Evolutionary conservation across 2,329 filamentous ascomycete species (phyloP), one percentile per base, ranked within the genome.

Genomic region (Dothideomycetes sp.): DNA sequence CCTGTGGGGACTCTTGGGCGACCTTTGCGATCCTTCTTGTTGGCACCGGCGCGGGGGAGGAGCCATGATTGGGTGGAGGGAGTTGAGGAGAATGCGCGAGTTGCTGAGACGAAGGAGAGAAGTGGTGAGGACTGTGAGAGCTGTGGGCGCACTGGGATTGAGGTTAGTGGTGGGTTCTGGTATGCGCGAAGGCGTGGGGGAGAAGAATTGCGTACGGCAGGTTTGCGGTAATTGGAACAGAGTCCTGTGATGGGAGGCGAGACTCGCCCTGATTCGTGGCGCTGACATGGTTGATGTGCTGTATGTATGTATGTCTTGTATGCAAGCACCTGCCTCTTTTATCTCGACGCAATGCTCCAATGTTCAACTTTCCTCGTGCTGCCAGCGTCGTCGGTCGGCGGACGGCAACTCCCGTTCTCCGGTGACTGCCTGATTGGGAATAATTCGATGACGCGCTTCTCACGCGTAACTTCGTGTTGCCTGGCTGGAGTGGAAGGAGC

Each of bases 1-100:
- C 91, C 91, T 0, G 88, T 98, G 17, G 84, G 76, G 34, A 96
- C 87, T 53, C 86, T 78, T 35, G 84, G 82, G 2, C 87, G 78
- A 27, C 89, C 91, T 67, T 95, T 95, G 49, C 74, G 75, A 51
- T 87, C 88, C 71, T 93, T 94, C 62, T 84, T 85, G 57, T 78
- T 82, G 59, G 86, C 88, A 49, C 84, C 78, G 53, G 80, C 65
- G 54, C 77, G 82, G 23, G 89, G 89, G 44, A 84, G 75, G 33
- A 96, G 82, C 87, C 88, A 96, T 57, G 76, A 82, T 50, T 59
- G 71, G 48, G 57, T 65, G 56, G 49, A 67, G 49, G 55, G 71
- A 46, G 84, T 84, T 22, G 80, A 82, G 27, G 85, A 85, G 65
- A 94, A 93, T 47, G 74, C 65, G 58, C 82, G 75, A 49, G 61